Conservation (phyloP, 371 early-diverging fungal species). For the Rhizomucor pusillus region DNA sequence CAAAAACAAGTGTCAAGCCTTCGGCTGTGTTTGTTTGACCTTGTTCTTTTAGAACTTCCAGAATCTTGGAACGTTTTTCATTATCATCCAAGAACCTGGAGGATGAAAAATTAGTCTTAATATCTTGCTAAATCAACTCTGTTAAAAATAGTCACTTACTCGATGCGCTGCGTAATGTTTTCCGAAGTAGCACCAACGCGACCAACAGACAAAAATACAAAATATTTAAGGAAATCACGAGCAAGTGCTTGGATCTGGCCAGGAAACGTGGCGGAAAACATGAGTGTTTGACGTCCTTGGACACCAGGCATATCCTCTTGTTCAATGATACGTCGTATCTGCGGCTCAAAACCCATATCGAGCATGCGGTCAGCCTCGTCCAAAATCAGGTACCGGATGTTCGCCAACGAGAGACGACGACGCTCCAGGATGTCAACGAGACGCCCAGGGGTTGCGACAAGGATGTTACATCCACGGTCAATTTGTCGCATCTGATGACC, state of each 20-base stretch:
- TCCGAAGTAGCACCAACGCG: constrained; percentile 96
- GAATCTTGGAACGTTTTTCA: constrained; percentile 75
- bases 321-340: constrained; percentile 96
- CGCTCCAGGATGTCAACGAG: constrained; percentile 96
- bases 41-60: constrained; percentile 67
- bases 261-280: constrained; percentile 98
- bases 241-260: constrained; percentile 93
- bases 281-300: constrained; percentile 87
- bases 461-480: constrained; percentile 91
- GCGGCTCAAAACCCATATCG: constrained; percentile 99
- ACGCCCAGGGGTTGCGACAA: constrained; percentile 98
- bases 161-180: constrained; percentile 92
- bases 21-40: constrained; percentile 39
- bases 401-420: constrained; percentile 76
- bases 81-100: constrained; percentile 61
- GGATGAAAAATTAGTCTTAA: not conserved
- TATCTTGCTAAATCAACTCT: constrained; percentile 50
- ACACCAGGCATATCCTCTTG: constrained; percentile 92
- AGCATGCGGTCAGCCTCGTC: constrained; percentile 99
- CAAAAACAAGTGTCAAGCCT: constrained; percentile 93
- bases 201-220: constrained; percentile 92
- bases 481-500: constrained; percentile 88
- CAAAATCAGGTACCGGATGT: constrained; percentile 87
- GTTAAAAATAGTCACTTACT: constrained; percentile 16
- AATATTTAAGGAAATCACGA: constrained; percentile 91